Conservation (phyloP, 345 rosid species). For the Ricinus communis region DNA sequence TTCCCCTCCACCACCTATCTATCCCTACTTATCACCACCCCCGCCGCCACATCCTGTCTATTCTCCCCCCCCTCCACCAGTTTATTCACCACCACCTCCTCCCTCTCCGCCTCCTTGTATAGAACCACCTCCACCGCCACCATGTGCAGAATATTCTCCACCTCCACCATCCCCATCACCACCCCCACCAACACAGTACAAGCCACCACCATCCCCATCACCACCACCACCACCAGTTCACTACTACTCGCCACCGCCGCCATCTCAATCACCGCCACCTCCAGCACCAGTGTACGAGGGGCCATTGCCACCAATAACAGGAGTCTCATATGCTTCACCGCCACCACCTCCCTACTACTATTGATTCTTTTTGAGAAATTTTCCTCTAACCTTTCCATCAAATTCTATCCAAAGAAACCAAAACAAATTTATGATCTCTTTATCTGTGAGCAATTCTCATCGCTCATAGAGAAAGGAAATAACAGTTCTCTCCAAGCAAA, state of each 20-base stretch:
- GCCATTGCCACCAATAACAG: constrained; percentile 80
- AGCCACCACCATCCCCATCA: constrained; percentile 37
- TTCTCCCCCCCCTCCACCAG: constrained; percentile 55
- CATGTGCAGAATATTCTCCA: constrained; percentile 49
- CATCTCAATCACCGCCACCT: constrained; percentile 39
- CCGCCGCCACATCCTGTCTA: constrained; percentile 43
- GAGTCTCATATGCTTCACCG: constrained; percentile 91
- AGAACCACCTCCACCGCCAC: constrained; percentile 64
- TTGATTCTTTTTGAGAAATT: constrained; percentile 74
- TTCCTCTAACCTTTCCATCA: constrained; percentile 43
- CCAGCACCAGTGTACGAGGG: constrained; percentile 75
- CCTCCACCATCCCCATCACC: constrained; percentile 50
- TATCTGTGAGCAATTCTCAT: constrained; percentile 48
- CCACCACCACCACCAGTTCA: constrained; percentile 32
- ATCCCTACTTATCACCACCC: constrained; percentile 50
- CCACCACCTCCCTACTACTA: constrained; percentile 98
- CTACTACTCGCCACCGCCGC: constrained; percentile 39
- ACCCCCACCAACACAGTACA: constrained; percentile 25
- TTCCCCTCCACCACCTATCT: constrained; percentile 26
- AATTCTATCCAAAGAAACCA: not conserved
- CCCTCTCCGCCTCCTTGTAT: constrained; percentile 64
- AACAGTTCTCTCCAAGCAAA: constrained; percentile 2
- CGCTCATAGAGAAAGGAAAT: constrained; percentile 34
- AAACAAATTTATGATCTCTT: constrained; percentile 8
- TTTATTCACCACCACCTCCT: constrained; percentile 49